Base-by-base conservation (phyloP, 2,329 filamentous ascomycete species). In the Fusarium irregulare region DNA sequence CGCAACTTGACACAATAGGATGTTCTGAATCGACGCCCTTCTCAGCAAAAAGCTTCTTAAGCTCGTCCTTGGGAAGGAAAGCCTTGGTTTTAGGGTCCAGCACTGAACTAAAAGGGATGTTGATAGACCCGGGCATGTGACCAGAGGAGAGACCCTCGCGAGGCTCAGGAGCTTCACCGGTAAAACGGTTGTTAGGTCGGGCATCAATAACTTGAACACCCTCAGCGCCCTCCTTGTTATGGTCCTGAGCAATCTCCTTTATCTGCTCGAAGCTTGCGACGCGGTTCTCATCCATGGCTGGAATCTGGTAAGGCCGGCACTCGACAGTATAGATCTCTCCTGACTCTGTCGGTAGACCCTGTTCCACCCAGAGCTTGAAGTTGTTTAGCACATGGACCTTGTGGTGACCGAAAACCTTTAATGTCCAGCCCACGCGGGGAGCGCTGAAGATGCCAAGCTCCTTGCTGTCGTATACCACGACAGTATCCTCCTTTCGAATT, bases 371-470 rank as follows among this genome's bases (percentile, higher is more conserved):
- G n/a, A 92, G 82, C 79, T 91, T 92, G 83, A 98, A 99, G 83
- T 99, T 99, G 83, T 99, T 97, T 58, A 99, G 83, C 20, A 99
- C 82, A 79, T 98, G 94, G 16, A 99, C 95, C 69, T 89, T 91
- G 46, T 89, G 84, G 79, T 99, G 96, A 3, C 96, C 96, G 79
- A 98, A 98, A 34, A 93, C 89, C 76, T 89, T 89, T 70, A 99
- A 84, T 3, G 95, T 99, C 96, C 96, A 99, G 60, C 91, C 95
- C 1, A 97, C 95, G 44, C 96, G 88, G 6, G 96, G 96, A 3
- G 95, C 96, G 74, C 92, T 96, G 82, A 99, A 97, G 64, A 99
- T 94, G 12, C 96, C 96, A 30, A 95, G 83, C 83, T 98, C 94
- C 68, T 93, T 91, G 28, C 90, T 91, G 78, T 99, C 96, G 78